Conservation (phyloP, 1,284 basidiomycete species). For the Cerioporus squamosus region DNA sequence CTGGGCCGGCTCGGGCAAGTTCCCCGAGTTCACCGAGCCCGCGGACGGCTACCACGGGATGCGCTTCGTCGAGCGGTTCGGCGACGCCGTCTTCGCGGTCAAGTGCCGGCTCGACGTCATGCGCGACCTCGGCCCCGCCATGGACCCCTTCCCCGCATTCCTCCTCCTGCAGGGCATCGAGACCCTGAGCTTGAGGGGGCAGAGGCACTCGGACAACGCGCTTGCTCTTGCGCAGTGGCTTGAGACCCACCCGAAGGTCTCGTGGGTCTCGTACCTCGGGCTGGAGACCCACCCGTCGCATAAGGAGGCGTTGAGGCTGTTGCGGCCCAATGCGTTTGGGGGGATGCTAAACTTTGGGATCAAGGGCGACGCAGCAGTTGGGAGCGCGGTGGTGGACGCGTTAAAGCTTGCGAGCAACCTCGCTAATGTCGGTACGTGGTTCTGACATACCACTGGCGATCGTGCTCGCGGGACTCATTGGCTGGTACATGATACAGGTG, state of each 20-base stretch:
- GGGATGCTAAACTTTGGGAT: slow-evolving; percentile 86
- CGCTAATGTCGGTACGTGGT: slow-evolving; percentile 68
- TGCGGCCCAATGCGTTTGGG: slow-evolving; percentile 65
- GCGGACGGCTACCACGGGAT: slow-evolving; percentile 86
- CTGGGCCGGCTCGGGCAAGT: slow-evolving; percentile 79
- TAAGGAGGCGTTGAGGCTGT: slow-evolving; percentile 58
- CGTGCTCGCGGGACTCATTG: no score
- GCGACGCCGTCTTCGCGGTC: slow-evolving; percentile 70
- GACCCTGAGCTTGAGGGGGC: slow-evolving; percentile 82
- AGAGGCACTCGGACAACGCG: slow-evolving; percentile 80
- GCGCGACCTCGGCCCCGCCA: slow-evolving; percentile 76
- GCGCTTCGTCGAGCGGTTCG: slow-evolving; percentile 76
- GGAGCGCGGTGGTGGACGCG: slow-evolving; percentile 73
- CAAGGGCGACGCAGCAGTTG: slow-evolving; percentile 64
- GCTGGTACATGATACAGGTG: slow-evolving; percentile 34
- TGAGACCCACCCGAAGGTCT: slow-evolving; percentile 68
- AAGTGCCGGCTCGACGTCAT: slow-evolving; percentile 78
- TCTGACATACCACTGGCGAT: not conserved
- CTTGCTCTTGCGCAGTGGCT: slow-evolving; percentile 78
- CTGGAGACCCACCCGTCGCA: slow-evolving; percentile 70
- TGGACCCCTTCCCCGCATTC: slow-evolving; percentile 89
- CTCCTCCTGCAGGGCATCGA: slow-evolving; percentile 84
- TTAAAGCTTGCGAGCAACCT: slow-evolving; percentile 78
- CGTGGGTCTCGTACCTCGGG: slow-evolving; percentile 87
- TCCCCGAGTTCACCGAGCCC: slow-evolving; percentile 84